Evolutionary conservation across 148 eudicot genomes (phyloP), one percentile per base, ranked within the genome.

Genomic region (Silene latifolia): DNA sequence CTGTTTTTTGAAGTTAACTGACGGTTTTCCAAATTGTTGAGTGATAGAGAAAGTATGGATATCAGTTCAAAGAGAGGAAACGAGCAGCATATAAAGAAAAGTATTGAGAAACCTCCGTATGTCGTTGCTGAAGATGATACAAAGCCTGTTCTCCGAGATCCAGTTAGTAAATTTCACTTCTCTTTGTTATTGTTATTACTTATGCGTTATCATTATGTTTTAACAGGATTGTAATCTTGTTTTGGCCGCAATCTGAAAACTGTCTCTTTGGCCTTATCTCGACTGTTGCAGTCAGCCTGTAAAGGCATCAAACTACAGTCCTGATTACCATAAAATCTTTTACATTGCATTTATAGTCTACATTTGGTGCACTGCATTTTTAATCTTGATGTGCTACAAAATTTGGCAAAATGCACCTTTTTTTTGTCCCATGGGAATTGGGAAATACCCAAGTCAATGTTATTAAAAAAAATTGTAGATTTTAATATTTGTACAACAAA

Each of bases 141-240:
- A 27, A 89, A 91, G 44, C 96, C 96, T 12, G 63, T 87, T 18
- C 93, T 89, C 65, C 87, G 82, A 86, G 93, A 91, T 79, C 96
- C 96, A 12, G 91, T 89, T 78, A 63, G 9, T 4, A 4, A 32
- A 18, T 48, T 8, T 13, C 24, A 15, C 10, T 8, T 17, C 8
- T 60, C 35, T 77, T 48, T 20, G 14, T 72, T 58, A 32, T 32
- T 32, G 35, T 32, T 32, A 4, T 32, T 32, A 32, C 4, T 32
- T 32, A 1, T 32, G 35, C 5, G 35, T 32, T 32, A 32, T 32
- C 35, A 32, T 32, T 32, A 29, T 5, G 42, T 7, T 32, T 8
- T 23, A 58, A 21, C 4, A 9, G 20, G 63, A 24, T 2, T 23
- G 15, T 20, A 8, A 20, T 2, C 2, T 4, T 12, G 32, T 10